Conservation (phyloP, 202 grass and related monocot species). For the Schoenoplectus tabernaemontani region DNA sequence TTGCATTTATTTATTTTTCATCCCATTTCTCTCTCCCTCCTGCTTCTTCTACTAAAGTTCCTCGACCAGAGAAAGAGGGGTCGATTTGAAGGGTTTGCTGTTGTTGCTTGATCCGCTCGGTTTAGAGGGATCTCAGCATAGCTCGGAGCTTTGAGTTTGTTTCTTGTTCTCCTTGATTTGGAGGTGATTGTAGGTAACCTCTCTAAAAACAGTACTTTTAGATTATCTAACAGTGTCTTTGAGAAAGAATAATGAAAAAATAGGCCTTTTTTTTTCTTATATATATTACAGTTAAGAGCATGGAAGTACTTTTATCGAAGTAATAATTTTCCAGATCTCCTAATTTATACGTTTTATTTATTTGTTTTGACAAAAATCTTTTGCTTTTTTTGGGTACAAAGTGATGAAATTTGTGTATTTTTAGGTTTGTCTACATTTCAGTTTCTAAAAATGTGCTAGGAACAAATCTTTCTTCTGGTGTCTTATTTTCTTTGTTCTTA, state of each 20-base stretch:
- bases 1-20: background rate
- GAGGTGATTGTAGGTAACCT: constrained; percentile 13
- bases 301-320: background rate
- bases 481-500: background rate
- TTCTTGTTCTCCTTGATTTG: background rate
- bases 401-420: background rate
- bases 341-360: background rate
- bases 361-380: constrained; percentile 10
- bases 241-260: background rate
- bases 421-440: constrained; percentile 20
- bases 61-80: background rate
- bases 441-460: constrained; percentile 25
- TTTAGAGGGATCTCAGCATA: background rate
- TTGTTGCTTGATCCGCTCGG: constrained; percentile 4
- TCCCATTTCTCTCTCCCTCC: background rate
- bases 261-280: background rate
- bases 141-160: background rate
- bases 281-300: background rate
- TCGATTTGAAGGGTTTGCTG: background rate
- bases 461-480: constrained; percentile 11
- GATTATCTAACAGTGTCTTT: background rate
- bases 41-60: constrained; percentile 7
- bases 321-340: constrained; percentile 1
- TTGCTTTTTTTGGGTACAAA: background rate
- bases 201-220: background rate